These are phyloP conservation scores for Agaricales sp. DNA, from an alignment of 1,284 basidiomycete genomes.

Conservation along the genomic window DNA sequence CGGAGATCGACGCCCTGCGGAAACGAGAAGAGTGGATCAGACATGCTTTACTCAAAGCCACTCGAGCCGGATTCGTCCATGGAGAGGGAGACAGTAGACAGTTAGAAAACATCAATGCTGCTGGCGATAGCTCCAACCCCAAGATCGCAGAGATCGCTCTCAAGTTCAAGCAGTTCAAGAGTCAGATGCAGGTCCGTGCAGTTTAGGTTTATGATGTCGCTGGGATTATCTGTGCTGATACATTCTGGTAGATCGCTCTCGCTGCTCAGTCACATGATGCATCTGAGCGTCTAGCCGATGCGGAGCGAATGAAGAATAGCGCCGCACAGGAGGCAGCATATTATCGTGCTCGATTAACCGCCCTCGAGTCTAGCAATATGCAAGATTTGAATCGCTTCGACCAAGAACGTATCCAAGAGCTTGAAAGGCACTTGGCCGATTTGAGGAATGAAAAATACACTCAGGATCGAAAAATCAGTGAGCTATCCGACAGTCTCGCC, in stretches of 20 bases:
- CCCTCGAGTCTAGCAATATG: slow-evolving; percentile 67
- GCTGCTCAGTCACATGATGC: slow-evolving; percentile 67
- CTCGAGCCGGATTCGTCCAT: slow-evolving; percentile 75
- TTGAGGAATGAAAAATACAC: slow-evolving; percentile 58
- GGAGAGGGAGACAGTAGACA: slow-evolving; percentile 36
- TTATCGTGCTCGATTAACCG: slow-evolving; percentile 88
- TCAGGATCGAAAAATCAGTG: slow-evolving; percentile 63
- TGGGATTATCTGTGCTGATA: slow-evolving; percentile 8
- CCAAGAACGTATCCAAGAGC: slow-evolving; percentile 67
- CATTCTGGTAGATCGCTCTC: slow-evolving; percentile 45
- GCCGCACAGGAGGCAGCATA: slow-evolving; percentile 94
- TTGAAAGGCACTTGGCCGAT: slow-evolving; percentile 71
- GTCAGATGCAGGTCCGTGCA: slow-evolving; percentile 71
- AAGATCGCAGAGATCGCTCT: slow-evolving; percentile 64
- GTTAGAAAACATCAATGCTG: slow-evolving; percentile 28
- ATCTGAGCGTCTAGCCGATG: slow-evolving; percentile 73
- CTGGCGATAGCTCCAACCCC: slow-evolving; percentile 22
- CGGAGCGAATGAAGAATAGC: slow-evolving; percentile 68
- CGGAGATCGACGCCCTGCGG: slow-evolving; percentile 70
- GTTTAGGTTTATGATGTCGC: slow-evolving; percentile 4
- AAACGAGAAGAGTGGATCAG: slow-evolving; percentile 84
- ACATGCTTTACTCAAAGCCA: slow-evolving; percentile 70
- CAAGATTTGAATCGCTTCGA: slow-evolving; percentile 68
- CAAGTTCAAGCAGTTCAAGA: slow-evolving; percentile 84
- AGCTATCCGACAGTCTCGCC: slow-evolving; percentile 63